Evolutionary conservation across 1,284 basidiomycete species (phyloP).

Genomic region (Earliella scabrosa): DNA sequence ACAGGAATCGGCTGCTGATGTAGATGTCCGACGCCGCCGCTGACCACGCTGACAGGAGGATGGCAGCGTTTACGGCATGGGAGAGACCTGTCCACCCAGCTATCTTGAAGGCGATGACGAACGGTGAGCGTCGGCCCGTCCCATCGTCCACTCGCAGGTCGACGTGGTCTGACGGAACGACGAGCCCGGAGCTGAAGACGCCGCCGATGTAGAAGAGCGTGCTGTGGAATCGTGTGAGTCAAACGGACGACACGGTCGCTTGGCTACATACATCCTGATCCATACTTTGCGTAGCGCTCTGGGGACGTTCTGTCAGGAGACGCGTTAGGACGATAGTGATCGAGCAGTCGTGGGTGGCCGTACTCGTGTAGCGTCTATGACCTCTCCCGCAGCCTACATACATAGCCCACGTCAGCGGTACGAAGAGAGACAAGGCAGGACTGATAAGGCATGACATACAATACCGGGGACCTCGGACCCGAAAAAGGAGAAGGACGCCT

Average conservation of each 20-base stretch:
- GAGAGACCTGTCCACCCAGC: conserved; percentile 48
- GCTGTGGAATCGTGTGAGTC: conserved; percentile 10
- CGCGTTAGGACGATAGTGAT: background rate
- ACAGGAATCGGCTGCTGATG: conserved; percentile 54
- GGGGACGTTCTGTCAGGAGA: conserved; percentile 39
- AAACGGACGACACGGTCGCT: background rate
- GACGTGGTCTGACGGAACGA: conserved; percentile 49
- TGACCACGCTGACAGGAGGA: conserved; percentile 55
- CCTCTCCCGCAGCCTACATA: conserved; percentile 39
- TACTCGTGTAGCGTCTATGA: conserved; percentile 36
- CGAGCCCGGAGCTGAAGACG: conserved; percentile 51
- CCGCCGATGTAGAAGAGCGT: conserved; percentile 34
- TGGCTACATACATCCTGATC: conserved; percentile 49
- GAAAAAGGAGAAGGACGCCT: conserved; percentile 39
- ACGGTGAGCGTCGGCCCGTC: conserved; percentile 48
- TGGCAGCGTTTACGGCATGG: conserved; percentile 41
- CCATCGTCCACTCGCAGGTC: conserved; percentile 38
- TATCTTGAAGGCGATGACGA: conserved; percentile 42
- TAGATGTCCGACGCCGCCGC: conserved; percentile 57
- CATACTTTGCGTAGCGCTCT: conserved; percentile 54
- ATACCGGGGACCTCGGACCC: conserved; percentile 37
- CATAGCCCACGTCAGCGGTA: background rate
- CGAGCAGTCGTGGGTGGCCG: background rate
- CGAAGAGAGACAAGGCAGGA: background rate
- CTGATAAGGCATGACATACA: conserved; percentile 20